phyloP scores from a whole-genome alignment of 2,329 filamentous ascomycete genomes.

The Colletotrichum sp. region DNA sequence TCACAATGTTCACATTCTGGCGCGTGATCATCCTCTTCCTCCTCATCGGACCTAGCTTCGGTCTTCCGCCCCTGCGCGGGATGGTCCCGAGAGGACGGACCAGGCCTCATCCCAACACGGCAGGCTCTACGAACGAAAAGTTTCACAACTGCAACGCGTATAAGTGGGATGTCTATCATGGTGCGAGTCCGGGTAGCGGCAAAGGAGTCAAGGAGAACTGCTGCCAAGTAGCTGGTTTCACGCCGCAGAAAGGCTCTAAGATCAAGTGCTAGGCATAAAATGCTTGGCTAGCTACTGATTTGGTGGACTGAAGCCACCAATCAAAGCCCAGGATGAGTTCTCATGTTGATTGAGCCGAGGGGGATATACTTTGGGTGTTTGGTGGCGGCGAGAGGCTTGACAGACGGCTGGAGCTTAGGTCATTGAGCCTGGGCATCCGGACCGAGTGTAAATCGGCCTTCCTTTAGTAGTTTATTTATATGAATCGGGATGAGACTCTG shows the following conservation, averaged over 20 bases:
- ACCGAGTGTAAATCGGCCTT: too few relatives aligned
- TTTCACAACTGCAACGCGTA: not conserved
- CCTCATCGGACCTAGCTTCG: not conserved
- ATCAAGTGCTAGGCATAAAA: not conserved
- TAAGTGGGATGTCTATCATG: not conserved
- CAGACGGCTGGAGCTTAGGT: fast-evolving
- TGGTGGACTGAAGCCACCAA: too few relatives aligned
- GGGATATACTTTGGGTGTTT: too few relatives aligned
- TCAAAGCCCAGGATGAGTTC: too few relatives aligned
- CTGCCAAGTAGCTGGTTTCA: not conserved
- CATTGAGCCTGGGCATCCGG: too few relatives aligned
- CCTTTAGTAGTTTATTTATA: too few relatives aligned
- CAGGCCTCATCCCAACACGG: not conserved
- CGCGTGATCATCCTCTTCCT: fast-evolving
- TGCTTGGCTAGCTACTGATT: fast-evolving
- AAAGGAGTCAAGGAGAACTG: not conserved
- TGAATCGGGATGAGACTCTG: too few relatives aligned
- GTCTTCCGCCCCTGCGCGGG: not conserved
- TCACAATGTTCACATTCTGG: fast-evolving
- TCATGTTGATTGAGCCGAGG: too few relatives aligned
- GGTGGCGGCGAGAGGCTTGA: too few relatives aligned
- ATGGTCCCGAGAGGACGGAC: not conserved
- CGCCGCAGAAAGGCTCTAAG: not conserved
- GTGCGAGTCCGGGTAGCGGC: not conserved
- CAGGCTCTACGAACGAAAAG: not conserved